Conservation (phyloP, 2,329 filamentous ascomycete genomes). For the Hymenoscyphus albidus region DNA sequence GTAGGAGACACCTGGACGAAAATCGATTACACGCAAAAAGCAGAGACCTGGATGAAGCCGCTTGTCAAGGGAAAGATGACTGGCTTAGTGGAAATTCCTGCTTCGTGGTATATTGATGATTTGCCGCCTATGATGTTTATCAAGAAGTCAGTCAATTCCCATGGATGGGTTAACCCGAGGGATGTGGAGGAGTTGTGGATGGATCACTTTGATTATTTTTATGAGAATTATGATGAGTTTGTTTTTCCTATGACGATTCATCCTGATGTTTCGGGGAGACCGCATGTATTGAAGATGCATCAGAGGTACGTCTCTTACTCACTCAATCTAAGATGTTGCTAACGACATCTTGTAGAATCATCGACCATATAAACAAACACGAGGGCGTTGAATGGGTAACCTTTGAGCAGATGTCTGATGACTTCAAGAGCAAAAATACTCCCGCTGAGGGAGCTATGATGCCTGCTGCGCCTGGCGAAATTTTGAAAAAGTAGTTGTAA, state of each 20-base stretch:
- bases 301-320: constrained; percentile 48
- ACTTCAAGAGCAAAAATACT: constrained; percentile 65
- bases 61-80: constrained; percentile 55
- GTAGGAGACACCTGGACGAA: constrained; percentile 64
- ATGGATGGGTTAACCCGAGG: constrained; percentile 52
- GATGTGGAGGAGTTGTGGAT: constrained; percentile 61
- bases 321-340: neutral
- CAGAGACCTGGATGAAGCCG: constrained; percentile 64
- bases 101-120: constrained; percentile 58
- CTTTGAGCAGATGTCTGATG: constrained; percentile 68
- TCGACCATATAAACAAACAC: constrained; percentile 63
- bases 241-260: constrained; percentile 76
- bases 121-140: constrained; percentile 70
- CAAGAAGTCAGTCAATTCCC: constrained; percentile 60
- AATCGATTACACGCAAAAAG: constrained; percentile 61
- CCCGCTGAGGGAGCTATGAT: constrained; percentile 56
- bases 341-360: constrained; percentile 50
- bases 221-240: constrained; percentile 72
- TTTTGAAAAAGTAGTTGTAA: constrained; percentile 36
- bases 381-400: constrained; percentile 63
- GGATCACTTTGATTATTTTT: constrained; percentile 70
- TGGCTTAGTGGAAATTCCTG: constrained; percentile 64
- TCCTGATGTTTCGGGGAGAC: constrained; percentile 67
- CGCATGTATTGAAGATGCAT: constrained; percentile 70
- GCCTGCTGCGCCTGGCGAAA: constrained; percentile 52